These are phyloP conservation scores for Plantago elongata DNA, from an alignment of 257 asterid genomes.

Conservation along the genomic window DNA sequence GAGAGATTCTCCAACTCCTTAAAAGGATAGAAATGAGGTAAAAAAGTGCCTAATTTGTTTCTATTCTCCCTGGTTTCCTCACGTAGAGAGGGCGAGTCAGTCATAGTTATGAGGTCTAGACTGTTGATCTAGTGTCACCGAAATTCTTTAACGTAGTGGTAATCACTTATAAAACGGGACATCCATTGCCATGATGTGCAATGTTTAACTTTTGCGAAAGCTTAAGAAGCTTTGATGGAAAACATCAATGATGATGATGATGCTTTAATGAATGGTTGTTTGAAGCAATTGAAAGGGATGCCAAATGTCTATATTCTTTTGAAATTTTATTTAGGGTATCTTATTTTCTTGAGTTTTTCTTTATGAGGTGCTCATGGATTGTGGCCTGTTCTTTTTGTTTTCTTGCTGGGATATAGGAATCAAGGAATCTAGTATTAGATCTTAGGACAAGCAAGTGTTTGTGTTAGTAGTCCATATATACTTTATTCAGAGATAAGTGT, in stretches of 20 bases:
- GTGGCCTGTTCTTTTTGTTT: slow-evolving; percentile 75
- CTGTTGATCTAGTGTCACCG: slow-evolving; percentile 11
- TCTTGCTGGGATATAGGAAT: slow-evolving; percentile 65
- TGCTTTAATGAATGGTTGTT: slow-evolving; percentile 40
- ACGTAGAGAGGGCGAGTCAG: too few relatives aligned
- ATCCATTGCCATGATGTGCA: slow-evolving; percentile 64
- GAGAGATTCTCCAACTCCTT: slow-evolving; percentile 67
- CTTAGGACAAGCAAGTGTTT: slow-evolving; percentile 62
- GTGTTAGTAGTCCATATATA: slow-evolving; percentile 34
- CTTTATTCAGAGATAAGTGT: slow-evolving; percentile 32
- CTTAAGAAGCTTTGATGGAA: slow-evolving; percentile 40
- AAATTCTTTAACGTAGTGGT: slow-evolving; percentile 32
- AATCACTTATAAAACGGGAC: slow-evolving; percentile 32
- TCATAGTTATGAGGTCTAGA: slow-evolving; percentile 9
- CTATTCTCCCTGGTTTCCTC: slow-evolving; percentile 27
- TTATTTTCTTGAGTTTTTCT: slow-evolving; percentile 22
- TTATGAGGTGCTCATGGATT: slow-evolving; percentile 43
- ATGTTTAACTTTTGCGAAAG: slow-evolving; percentile 51
- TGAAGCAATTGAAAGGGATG: slow-evolving; percentile 44
- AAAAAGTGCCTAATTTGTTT: slow-evolving; percentile 69
- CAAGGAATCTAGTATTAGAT: slow-evolving; percentile 84
- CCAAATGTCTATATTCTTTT: slow-evolving; percentile 24
- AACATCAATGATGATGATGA: slow-evolving; percentile 27
- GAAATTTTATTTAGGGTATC: slow-evolving; percentile 14
- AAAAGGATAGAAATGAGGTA: slow-evolving; percentile 62